A percentile compares a stretch with the other conserved stretches of the same genome.
Evolutionary conservation across 768 basidiomycete genomes (phyloP).

Genomic region (Auriscalpium microsporum): DNA sequence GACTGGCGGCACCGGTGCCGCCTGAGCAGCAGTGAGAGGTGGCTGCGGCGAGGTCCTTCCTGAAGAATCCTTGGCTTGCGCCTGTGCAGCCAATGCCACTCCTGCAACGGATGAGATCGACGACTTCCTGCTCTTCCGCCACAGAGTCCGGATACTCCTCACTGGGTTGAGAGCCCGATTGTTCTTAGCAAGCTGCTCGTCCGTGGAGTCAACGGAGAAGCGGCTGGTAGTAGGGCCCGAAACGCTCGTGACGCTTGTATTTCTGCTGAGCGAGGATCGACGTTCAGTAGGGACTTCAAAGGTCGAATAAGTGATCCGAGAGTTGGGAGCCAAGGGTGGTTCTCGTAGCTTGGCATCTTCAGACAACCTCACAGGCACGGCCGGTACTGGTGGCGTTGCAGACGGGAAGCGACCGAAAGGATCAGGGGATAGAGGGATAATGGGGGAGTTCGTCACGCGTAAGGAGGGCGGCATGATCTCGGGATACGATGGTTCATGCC

Average conservation of each 20-base stretch:
- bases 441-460: conserved; percentile 37
- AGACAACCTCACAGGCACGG: neutral
- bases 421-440: conserved; percentile 81
- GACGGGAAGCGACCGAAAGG: conserved; percentile 73
- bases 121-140: conserved; percentile 64
- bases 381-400: neutral
- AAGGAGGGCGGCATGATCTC: conserved; percentile 26
- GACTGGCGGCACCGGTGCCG: conserved; percentile 1
- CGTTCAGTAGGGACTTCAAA: conserved; percentile 4
- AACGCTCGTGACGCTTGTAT: neutral
- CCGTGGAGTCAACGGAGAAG: conserved; percentile 69
- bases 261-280: neutral
- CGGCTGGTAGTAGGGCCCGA: conserved; percentile 28
- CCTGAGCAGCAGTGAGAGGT: conserved; percentile 3
- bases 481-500: conserved; percentile 42
- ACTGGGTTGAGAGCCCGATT: conserved; percentile 49
- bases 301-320: conserved; percentile 1
- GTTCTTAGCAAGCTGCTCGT: conserved; percentile 25
- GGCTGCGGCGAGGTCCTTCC: neutral
- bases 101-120: conserved; percentile 26
- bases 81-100: conserved; percentile 1
- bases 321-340: neutral
- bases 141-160: conserved; percentile 65
- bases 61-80: neutral
- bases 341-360: conserved; percentile 1